These are phyloP conservation scores for Blastobotrys elegans DNA, from an alignment of 1,139 yeast species.

Conservation along the genomic window DNA sequence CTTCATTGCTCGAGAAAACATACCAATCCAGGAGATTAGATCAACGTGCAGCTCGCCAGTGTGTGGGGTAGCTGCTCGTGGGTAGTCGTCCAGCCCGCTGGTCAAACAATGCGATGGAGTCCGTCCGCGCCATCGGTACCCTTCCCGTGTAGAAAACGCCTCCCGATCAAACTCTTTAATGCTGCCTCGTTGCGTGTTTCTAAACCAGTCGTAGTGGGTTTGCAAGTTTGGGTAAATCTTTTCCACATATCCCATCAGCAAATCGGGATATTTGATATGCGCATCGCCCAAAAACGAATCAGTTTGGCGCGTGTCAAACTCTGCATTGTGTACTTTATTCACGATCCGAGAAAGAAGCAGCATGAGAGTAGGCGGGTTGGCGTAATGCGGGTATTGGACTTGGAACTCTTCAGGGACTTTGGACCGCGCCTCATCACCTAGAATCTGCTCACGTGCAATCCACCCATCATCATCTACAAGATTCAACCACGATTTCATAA, in stretches of 20 bases:
- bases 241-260: slow-evolving; percentile 56
- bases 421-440: slow-evolving; percentile 86
- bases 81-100: slow-evolving; percentile 94
- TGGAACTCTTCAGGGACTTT: slow-evolving; percentile 84
- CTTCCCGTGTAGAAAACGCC: slow-evolving; percentile 50
- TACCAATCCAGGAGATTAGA: slow-evolving; percentile 86
- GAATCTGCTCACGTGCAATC: slow-evolving; percentile 93
- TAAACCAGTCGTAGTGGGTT: slow-evolving; percentile 80
- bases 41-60: slow-evolving; percentile 89
- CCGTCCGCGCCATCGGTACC: slow-evolving; percentile 92
- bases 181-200: slow-evolving; percentile 74
- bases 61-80: slow-evolving; percentile 77
- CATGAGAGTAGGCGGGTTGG: slow-evolving; percentile 94
- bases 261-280: slow-evolving; percentile 55
- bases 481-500: slow-evolving; percentile 81
- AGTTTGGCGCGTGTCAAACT: slow-evolving; percentile 3
- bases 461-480: slow-evolving; percentile 88
- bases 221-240: slow-evolving; percentile 71
- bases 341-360: slow-evolving; percentile 68
- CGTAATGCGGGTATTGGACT: slow-evolving; percentile 84
- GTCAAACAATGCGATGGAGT: slow-evolving; percentile 82
- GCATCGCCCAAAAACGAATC: slow-evolving; percentile 37
- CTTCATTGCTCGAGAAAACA: slow-evolving; percentile 80
- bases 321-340: slow-evolving; percentile 38
- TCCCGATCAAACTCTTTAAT: slow-evolving; percentile 67